These are phyloP conservation scores for Tulasnella calospora DNA, from an alignment of 768 basidiomycete genomes.

Conservation along the genomic window DNA sequence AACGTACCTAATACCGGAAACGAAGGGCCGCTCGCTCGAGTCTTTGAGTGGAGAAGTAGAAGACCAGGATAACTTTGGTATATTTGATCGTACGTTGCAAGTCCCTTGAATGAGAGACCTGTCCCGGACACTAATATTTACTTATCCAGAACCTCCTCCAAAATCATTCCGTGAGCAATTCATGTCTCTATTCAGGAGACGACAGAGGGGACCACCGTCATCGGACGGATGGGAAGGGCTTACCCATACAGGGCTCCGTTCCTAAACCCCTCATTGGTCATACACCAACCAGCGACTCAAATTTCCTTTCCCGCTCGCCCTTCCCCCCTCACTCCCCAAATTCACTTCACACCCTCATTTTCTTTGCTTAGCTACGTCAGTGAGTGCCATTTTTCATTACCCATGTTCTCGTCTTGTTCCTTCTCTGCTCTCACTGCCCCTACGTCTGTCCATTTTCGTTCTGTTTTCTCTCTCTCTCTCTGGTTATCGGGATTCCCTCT, in stretches of 20 bases:
- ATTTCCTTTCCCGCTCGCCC: neutral
- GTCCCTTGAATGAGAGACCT: neutral
- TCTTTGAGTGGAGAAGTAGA: constrained; percentile 33
- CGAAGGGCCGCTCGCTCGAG: constrained; percentile 35
- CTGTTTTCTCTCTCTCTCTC: neutral
- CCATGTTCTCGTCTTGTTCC: neutral
- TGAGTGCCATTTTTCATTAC: neutral
- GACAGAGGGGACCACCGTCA: neutral
- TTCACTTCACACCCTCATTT: neutral
- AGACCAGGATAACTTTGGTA: constrained; percentile 15
- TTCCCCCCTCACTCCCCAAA: neutral
- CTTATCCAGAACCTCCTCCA: neutral
- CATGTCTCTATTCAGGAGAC: neutral
- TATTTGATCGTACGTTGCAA: neutral
- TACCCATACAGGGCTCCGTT: neutral
- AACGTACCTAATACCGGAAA: constrained; percentile 38
- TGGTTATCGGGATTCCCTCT: neutral
- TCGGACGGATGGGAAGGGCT: constrained; percentile 10
- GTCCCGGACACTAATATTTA: neutral
- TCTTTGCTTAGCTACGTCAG: neutral
- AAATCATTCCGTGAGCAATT: neutral
- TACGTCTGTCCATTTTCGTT: neutral
- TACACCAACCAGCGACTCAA: neutral
- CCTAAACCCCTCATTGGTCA: neutral
- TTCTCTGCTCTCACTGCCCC: neutral